phyloP scores from a whole-genome alignment of 345 rosid genomes.

The Streptanthus diversifolius region DNA sequence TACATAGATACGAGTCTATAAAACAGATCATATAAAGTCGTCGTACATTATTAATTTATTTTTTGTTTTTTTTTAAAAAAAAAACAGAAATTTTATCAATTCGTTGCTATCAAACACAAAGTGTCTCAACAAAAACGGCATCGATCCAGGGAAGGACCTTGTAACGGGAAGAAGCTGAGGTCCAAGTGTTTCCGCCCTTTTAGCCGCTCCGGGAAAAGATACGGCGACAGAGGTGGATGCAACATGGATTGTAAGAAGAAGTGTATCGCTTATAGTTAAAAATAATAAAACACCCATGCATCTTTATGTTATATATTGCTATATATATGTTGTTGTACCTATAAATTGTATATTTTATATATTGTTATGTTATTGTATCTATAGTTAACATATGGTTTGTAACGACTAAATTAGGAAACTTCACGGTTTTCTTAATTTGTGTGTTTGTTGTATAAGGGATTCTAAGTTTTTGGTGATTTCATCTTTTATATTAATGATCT shows the following conservation, averaged over 20 bases:
- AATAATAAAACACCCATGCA: neutral
- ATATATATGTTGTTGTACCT: constrained; percentile 1
- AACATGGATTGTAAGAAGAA: constrained; percentile 90
- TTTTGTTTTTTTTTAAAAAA: too few species aligned
- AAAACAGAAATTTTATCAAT: too few species aligned
- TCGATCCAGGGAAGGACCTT: too few species aligned
- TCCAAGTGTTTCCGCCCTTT: constrained; percentile 88
- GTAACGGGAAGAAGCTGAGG: constrained; percentile 73
- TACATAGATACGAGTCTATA: too few species aligned
- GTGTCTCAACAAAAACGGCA: too few species aligned
- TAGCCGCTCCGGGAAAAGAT: constrained; percentile 88
- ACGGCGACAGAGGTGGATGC: constrained; percentile 87
- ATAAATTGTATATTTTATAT: neutral
- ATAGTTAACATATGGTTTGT: neutral
- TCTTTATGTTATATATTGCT: constrained; percentile 10
- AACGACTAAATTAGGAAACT: constrained; percentile 19
- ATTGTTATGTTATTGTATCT: neutral
- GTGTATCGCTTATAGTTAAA: constrained; percentile 72
- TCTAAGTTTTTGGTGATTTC: neutral
- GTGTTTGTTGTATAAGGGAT: neutral
- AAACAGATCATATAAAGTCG: too few species aligned
- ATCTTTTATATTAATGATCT: neutral
- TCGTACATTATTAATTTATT: too few species aligned
- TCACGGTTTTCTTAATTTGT: constrained; percentile 4
- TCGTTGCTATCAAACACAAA: too few species aligned